Conservation (phyloP, 148 eudicot genomes). For the Nyssa sinensis region DNA sequence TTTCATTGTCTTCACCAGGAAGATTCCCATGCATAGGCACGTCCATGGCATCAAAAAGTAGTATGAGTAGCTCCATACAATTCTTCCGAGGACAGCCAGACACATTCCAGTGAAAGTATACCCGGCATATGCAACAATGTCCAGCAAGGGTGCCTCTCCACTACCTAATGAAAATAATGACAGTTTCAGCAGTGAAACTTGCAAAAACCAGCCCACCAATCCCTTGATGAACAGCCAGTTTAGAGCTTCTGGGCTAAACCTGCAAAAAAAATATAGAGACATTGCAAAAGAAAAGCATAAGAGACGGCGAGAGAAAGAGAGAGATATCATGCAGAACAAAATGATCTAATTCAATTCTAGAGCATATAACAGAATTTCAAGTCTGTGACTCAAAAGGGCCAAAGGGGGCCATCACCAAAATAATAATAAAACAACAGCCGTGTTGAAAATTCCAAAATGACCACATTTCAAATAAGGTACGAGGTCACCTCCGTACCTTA, state of each 20-base stretch:
- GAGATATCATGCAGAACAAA: background rate
- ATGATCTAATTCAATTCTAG: background rate
- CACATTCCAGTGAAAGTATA: slow-evolving; percentile 63
- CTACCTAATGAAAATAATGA: slow-evolving; percentile 56
- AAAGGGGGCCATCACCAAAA: background rate
- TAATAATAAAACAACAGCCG: background rate
- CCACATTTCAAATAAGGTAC: background rate
- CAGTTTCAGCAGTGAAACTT: slow-evolving; percentile 64
- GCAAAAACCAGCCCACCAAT: slow-evolving; percentile 39
- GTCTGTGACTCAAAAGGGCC: background rate
- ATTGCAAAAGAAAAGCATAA: background rate
- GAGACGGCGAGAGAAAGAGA: slow-evolving; percentile 2
- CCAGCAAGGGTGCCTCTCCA: slow-evolving; percentile 69
- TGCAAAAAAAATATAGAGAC: background rate
- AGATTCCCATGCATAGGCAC: slow-evolving; percentile 66
- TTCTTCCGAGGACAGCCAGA: slow-evolving; percentile 52
- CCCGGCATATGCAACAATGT: slow-evolving; percentile 72
- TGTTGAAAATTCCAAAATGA: slow-evolving; percentile 1
- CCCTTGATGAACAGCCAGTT: slow-evolving; percentile 34
- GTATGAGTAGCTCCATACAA: slow-evolving; percentile 52
- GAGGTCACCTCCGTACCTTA: background rate
- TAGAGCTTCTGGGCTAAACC: slow-evolving; percentile 34
- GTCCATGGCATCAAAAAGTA: slow-evolving; percentile 58
- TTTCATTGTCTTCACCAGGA: slow-evolving; percentile 69
- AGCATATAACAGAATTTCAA: background rate